Conservation (phyloP, 306 rosid genomes). For the Arachis stenosperma region DNA sequence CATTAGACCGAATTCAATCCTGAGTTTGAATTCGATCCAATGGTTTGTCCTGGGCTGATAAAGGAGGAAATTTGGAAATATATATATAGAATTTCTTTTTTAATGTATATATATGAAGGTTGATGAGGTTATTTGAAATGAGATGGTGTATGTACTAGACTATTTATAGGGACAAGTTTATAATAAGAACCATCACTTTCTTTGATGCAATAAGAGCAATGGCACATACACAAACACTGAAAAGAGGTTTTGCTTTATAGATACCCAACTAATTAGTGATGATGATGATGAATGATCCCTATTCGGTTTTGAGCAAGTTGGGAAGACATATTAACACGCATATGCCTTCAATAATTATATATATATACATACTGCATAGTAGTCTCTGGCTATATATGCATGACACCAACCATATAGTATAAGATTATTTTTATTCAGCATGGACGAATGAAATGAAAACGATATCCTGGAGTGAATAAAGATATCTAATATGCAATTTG, state of each 20-base stretch:
- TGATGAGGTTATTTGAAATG: slow-evolving; percentile 56
- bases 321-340: slow-evolving; percentile 54
- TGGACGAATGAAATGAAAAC: slow-evolving; percentile 32
- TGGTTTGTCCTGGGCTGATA: slow-evolving; percentile 51
- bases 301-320: slow-evolving; percentile 59
- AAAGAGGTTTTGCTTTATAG: slow-evolving; percentile 65
- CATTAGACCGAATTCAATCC: slow-evolving; percentile 54
- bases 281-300: slow-evolving; percentile 38
- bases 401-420: slow-evolving; percentile 40
- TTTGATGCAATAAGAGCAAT: slow-evolving; percentile 8
- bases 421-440: slow-evolving; percentile 22
- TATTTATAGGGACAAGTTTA: slow-evolving; percentile 79
- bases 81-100: too few species aligned
- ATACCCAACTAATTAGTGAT: slow-evolving; percentile 49
- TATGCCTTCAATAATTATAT: slow-evolving; percentile 44
- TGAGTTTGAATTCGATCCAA: slow-evolving; percentile 55
- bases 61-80: slow-evolving; percentile 42
- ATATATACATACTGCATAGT: too few species aligned
- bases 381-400: not conserved
- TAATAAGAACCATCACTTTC: slow-evolving; percentile 36
- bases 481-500: slow-evolving; percentile 31
- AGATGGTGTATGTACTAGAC: slow-evolving; percentile 51
- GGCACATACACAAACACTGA: slow-evolving; percentile 44
- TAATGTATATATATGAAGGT: slow-evolving; percentile 41
- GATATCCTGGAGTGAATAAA: slow-evolving; percentile 28